Evolutionary conservation across 2,329 filamentous ascomycete species (phyloP), one percentile per base, ranked within the genome.

Genomic region (Immersiporthe knoxdaviesiana): DNA sequence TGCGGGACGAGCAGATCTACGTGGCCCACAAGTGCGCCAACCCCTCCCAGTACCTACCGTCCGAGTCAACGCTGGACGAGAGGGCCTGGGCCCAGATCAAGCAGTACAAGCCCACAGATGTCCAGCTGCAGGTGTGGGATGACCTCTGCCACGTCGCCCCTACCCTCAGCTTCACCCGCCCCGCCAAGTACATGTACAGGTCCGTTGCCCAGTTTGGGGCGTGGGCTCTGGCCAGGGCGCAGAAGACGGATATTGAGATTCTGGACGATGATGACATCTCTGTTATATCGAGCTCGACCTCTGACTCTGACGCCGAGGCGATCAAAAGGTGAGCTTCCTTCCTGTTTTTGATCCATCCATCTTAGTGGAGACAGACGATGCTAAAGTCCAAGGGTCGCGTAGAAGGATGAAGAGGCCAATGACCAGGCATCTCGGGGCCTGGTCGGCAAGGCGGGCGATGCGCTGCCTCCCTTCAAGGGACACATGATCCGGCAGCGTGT

Each of bases 41-140:
- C 73, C 96, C 96, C 0, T 78, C 85, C 32, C 87, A 88, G 70
- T 98, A 97, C 74, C 87, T 91, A 0, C 92, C 92, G 0, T 84
- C 87, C 0, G 85, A 91, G 50, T 83, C 83, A 0, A 84, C 88
- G 58, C 81, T 96, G 70, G 84, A 90, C 44, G 86, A 90, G 50
- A 83, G 85, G 70, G 90, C 90, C 37, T 84, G 85, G 27, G 84
- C 85, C 4, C 79, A 84, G 16, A 75, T 96, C 21, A 82, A 84
- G 47, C 89, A 85, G 71, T 97, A 93, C 78, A 88, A 89, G 68
- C 92, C 94, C 0, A 99, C 96, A 0, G 88, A 97, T 74, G 95
- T 98, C 0, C 94, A 97, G 77, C 85, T 99, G 2, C 96, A 98
- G 77, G 91, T 98, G 1, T 98, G 95, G 94, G 95, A 98, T 69